Evolutionary conservation across 2,329 filamentous ascomycete genomes (phyloP).

Genomic region (Dryadomyces sulphureus): DNA sequence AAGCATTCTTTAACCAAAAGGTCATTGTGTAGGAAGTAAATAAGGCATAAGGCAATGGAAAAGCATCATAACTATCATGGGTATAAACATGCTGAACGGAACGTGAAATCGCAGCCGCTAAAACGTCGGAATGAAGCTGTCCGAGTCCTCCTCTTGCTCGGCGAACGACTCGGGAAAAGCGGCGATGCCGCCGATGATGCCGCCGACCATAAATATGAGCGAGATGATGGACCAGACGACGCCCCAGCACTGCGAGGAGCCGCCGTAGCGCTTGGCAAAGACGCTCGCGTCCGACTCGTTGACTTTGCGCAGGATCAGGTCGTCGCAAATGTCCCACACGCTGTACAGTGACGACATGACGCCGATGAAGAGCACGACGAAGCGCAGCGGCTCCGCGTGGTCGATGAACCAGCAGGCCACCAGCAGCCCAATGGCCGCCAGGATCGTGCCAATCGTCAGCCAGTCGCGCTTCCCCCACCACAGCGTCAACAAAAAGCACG

Average conservation of each 20-base stretch:
- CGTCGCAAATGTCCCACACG: conserved; percentile 76
- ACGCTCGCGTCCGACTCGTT: conserved; percentile 68
- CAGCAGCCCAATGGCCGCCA: conserved; percentile 55
- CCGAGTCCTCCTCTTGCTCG: conserved; percentile 54
- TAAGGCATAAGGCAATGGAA: too few species aligned
- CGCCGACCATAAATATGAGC: conserved; percentile 53
- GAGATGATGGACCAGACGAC: conserved; percentile 65
- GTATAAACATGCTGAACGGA: too few species aligned
- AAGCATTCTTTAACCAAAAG: conserved; percentile 7
- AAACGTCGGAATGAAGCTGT: conserved; percentile 43
- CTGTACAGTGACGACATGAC: conserved; percentile 72
- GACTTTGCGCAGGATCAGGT: conserved; percentile 66
- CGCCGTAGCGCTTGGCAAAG: conserved; percentile 64
- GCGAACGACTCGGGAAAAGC: conserved; percentile 58
- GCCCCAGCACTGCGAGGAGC: conserved; percentile 70
- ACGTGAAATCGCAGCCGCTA: not conserved
- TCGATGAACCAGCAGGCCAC: conserved; percentile 68
- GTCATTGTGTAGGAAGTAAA: conserved; percentile 3
- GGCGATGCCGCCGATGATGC: conserved; percentile 62
- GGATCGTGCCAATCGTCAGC: conserved; percentile 57
- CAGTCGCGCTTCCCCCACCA: conserved; percentile 73
- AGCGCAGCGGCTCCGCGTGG: conserved; percentile 59
- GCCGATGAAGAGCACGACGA: conserved; percentile 59
- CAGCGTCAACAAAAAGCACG: conserved; percentile 62
- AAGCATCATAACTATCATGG: too few species aligned